These are phyloP conservation scores for Teunomyces atbi DNA, from an alignment of 805 yeast species.

Conservation along the genomic window DNA sequence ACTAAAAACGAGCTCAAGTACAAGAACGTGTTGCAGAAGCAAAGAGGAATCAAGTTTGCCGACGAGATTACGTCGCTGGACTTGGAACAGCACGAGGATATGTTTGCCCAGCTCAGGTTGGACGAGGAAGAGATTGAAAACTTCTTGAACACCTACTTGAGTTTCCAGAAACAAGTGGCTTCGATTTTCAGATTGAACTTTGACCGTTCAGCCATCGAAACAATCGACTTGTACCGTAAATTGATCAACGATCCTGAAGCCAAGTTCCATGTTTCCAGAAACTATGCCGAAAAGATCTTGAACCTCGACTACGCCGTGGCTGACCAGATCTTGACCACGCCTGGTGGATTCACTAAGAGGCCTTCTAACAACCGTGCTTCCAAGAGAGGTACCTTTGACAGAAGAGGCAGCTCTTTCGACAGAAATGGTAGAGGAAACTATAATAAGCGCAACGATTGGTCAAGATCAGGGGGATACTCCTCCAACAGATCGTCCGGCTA, in stretches of 20 bases:
- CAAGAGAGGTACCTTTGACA: slow-evolving; percentile 9
- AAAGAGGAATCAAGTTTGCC: slow-evolving; percentile 55
- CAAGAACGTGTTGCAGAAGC: slow-evolving; percentile 43
- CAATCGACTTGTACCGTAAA: slow-evolving; percentile 24
- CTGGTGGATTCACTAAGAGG: slow-evolving; percentile 22
- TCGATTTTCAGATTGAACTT: slow-evolving; percentile 19
- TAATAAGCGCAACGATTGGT: too few relatives aligned
- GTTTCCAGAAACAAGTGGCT: slow-evolving; percentile 27
- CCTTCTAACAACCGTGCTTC: slow-evolving; percentile 10
- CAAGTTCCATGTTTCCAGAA: slow-evolving; percentile 11
- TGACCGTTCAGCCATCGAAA: slow-evolving; percentile 29
- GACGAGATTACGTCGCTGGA: slow-evolving; percentile 40
- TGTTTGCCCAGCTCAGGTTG: slow-evolving; percentile 15
- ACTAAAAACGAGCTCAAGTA: slow-evolving; percentile 58
- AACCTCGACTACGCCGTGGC: slow-evolving; percentile 6
- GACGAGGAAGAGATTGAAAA: slow-evolving; percentile 21
- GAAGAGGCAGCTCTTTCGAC: not conserved
- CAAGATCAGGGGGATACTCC: not conserved
- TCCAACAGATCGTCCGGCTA: not conserved
- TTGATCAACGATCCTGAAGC: slow-evolving; percentile 19
- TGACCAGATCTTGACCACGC: slow-evolving; percentile 22
- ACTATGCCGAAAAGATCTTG: slow-evolving; percentile 8
- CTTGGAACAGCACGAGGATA: slow-evolving; percentile 30
- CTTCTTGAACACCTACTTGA: slow-evolving; percentile 24
- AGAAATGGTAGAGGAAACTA: too few relatives aligned